Evolutionary conservation across 2,329 filamentous ascomycete species (phyloP).

Genomic region (Biscogniauxia mediterranea): DNA sequence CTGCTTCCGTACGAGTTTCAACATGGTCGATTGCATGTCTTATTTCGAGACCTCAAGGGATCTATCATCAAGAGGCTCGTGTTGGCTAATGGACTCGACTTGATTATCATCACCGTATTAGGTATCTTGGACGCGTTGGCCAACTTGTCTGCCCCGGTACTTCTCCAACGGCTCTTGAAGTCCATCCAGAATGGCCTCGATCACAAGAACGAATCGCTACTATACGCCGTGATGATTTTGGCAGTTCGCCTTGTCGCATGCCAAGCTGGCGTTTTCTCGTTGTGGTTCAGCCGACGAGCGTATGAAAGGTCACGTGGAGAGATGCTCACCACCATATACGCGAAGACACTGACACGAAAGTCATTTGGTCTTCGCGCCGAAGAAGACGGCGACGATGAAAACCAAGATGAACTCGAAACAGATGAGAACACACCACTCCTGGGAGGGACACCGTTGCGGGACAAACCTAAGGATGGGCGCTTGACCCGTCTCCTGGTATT

Average conservation of each 20-base stretch:
- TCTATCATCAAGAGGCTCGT: constrained; percentile 69
- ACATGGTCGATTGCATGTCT: constrained; percentile 69
- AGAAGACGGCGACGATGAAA: constrained; percentile 14
- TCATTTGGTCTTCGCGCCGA: constrained; percentile 41
- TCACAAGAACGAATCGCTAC: constrained; percentile 56
- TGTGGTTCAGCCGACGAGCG: constrained; percentile 81
- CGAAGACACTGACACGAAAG: constrained; percentile 71
- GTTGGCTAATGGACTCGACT: constrained; percentile 75
- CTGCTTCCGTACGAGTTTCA: constrained; percentile 77
- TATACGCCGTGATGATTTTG: constrained; percentile 64
- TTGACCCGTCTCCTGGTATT: constrained; percentile 29
- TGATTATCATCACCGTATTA: constrained; percentile 65
- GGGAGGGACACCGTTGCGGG: constrained; percentile 4
- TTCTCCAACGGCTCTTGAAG: constrained; percentile 69
- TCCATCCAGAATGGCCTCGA: constrained; percentile 57
- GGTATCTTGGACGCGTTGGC: constrained; percentile 59
- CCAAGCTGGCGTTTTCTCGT: constrained; percentile 65
- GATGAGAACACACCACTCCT: constrained; percentile 26
- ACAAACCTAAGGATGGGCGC: constrained; percentile 22
- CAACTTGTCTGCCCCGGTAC: constrained; percentile 60
- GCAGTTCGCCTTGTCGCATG: constrained; percentile 58
- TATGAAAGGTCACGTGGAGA: constrained; percentile 85
- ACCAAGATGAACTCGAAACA: constrained; percentile 1
- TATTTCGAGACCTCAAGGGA: constrained; percentile 71
- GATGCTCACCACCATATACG: constrained; percentile 80